Percentiles rank a stretch among this genome's conserved stretches.
These are phyloP conservation scores for Paxillus involutus DNA, from an alignment of 768 basidiomycete species.

Conservation along the genomic window DNA sequence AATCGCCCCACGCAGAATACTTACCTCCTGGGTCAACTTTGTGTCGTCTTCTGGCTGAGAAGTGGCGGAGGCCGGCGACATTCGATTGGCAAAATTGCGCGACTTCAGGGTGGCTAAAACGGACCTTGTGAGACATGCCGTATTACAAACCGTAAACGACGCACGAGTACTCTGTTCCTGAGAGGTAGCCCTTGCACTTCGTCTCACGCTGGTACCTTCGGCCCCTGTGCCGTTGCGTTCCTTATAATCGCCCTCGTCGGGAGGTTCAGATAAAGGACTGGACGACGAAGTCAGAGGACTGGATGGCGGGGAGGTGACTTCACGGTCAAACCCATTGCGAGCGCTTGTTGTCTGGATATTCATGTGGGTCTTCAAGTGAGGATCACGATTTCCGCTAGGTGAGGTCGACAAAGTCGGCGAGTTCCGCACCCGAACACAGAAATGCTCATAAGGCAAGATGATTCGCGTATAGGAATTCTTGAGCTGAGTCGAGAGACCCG, in stretches of 20 bases:
- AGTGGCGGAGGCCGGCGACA: slow-evolving; percentile 20
- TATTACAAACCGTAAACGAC: slow-evolving; percentile 10
- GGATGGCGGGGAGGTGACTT: slow-evolving; percentile 60
- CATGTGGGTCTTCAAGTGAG: slow-evolving; percentile 55
- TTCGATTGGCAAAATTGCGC: slow-evolving; percentile 18
- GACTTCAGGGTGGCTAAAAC: slow-evolving; percentile 36
- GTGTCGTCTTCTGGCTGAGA: slow-evolving; percentile 35
- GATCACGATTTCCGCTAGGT: slow-evolving; percentile 39
- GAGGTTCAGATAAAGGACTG: slow-evolving; percentile 76
- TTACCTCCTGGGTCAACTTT: slow-evolving; percentile 55
- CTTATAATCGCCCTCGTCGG: slow-evolving; percentile 70
- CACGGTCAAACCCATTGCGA: slow-evolving; percentile 39
- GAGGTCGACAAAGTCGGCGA: slow-evolving; percentile 49
- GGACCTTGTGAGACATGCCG: slow-evolving; percentile 11
- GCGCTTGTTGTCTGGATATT: slow-evolving; percentile 44
- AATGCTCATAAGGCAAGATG: slow-evolving; percentile 95
- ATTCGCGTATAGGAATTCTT: slow-evolving; percentile 89
- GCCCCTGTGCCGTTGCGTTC: slow-evolving; percentile 47
- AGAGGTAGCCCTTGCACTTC: slow-evolving; percentile 52
- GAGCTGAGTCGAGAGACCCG: slow-evolving; percentile 82
- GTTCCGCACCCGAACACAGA: slow-evolving; percentile 72
- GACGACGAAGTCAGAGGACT: slow-evolving; percentile 79
- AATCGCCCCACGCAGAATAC: slow-evolving; percentile 19
- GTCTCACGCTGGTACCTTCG: slow-evolving; percentile 43
- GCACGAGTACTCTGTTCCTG: slow-evolving; percentile 49